Evolutionary conservation across 2,329 filamentous ascomycete genomes (phyloP), one percentile per base, ranked within the genome.

Genomic region (Metarhizium rileyi): DNA sequence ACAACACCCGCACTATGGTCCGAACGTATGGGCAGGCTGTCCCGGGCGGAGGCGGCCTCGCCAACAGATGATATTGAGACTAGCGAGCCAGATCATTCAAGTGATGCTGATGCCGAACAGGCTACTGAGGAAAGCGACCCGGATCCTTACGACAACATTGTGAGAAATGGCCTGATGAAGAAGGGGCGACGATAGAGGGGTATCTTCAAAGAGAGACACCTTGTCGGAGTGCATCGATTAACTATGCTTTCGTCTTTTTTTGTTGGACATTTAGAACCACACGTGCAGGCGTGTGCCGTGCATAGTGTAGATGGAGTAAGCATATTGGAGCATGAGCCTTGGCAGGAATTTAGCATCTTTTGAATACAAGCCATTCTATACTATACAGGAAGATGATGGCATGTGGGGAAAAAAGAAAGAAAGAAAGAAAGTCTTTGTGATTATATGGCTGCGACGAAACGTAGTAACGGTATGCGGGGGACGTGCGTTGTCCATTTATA

Each of bases 51-150:
- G 25, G 48, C 54, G 9, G 53, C 54, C 0, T 61, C 62, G 4
- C 57, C 58, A 3, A 58, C 57, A 0, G 63, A 66, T 4, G 64
- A 63, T 20, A 42, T 60, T 6, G 64, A 67, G 23, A 64, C 61
- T 4, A 66, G 63, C 50, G 66, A 67, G 28, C 56, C 56, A 8
- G 59, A 54, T 2, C 61, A 61, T 33, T 64, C 63, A 3, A 65
- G 63, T 47, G 64, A 67, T 8, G 58, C 55, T 1, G 59, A 60
- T 18, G 56, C 47, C 6, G 64, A 66, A 40, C 56, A 54, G n/a
- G 63, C 54, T 3, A 64, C 63, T 5, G 65, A 66, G 22, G 59
- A 61, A 23, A 68, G 65, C 27, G 66, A 68, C 14, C 57, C 59
- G 1, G 64, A 66, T 5, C 57, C 58, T 6, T 61, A 56, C 43